Evolutionary conservation across 164 flowering plant genomes (phyloP).

Genomic region (Nymphaea colorata): DNA sequence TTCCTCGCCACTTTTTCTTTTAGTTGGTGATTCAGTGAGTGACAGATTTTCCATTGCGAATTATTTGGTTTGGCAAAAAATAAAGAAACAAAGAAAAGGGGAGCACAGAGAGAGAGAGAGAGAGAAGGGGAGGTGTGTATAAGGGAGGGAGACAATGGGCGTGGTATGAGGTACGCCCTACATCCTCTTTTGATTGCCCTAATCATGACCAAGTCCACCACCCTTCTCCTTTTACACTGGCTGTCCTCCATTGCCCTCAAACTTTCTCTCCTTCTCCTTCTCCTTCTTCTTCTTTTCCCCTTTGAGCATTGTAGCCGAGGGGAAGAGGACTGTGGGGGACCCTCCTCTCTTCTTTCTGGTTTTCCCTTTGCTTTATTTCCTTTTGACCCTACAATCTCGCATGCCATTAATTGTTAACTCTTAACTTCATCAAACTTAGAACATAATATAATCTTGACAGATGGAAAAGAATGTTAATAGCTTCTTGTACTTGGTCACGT

Average conservation of each 20-base stretch:
- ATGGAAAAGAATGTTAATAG: no score
- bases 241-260: not conserved
- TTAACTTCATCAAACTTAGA: no score
- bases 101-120: slow-evolving; percentile 4
- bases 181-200: slow-evolving; percentile 26
- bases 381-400: no score
- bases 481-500: no score
- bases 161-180: not conserved
- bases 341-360: no score
- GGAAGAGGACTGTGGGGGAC: no score
- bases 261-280: not conserved
- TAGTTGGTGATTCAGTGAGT: slow-evolving; percentile 4
- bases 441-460: no score
- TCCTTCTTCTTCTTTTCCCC: not conserved
- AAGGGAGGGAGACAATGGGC: not conserved
- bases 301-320: no score
- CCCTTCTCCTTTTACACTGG: not conserved
- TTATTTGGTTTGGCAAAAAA: slow-evolving; percentile 37
- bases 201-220: slow-evolving; percentile 39
- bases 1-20: not conserved
- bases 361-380: no score
- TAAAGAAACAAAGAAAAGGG: no score
- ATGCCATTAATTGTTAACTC: no score
- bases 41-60: slow-evolving; percentile 57
- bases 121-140: not conserved